Evolutionary conservation across 768 basidiomycete genomes (phyloP), one percentile per base, ranked within the genome.

Genomic region (Multifurca ochricompacta): DNA sequence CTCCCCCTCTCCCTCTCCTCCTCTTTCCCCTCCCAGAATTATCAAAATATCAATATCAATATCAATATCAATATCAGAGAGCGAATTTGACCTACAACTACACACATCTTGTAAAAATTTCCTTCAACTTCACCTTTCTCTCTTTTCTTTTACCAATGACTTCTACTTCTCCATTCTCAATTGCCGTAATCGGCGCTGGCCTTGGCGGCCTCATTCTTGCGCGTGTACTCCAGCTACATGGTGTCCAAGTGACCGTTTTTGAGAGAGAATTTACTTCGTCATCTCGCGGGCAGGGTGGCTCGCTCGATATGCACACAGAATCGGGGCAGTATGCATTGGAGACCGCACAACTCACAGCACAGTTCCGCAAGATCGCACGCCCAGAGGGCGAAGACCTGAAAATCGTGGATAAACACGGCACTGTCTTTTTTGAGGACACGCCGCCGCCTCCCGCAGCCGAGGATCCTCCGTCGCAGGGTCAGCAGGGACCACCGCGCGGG

Each of bases 241-340:
- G 91, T 81, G 58, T 84, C 78, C 8, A 74, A 73, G 41, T 84
- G 78, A 63, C 90, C 80, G 64, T 83, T 76, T 58, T 78, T 77
- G 64, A 85, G 73, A 27, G 79, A 77, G 59, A 84, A 74, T 27
- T 32, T 19, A 66, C 84, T 76, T 70, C 47, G 8, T 40, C 51
- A 16, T 48, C 48, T 44, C 49, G 59, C 11, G 47, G 31, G 27
- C 54, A 52, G 36, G 51, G 50, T 6, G 81, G 82, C 48, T 83
- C 82, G 56, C 74, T 67, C 69, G 82, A 85, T n/a, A 79, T 78
- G 67, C 45, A 57, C 39, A 36, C 53, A 18, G 40, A 43, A 40
- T 34, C 42, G 7, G 49, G 43, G 18, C 43, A 51, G 30, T 51
- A 47, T 6, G 49, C 44, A 5, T 18, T 56, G 14, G 31, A 45